Evolutionary conservation across 108 stramenopile genomes (phyloP), one percentile per base, ranked within the genome.

Genomic region (Aurantiochytrium sp.): DNA sequence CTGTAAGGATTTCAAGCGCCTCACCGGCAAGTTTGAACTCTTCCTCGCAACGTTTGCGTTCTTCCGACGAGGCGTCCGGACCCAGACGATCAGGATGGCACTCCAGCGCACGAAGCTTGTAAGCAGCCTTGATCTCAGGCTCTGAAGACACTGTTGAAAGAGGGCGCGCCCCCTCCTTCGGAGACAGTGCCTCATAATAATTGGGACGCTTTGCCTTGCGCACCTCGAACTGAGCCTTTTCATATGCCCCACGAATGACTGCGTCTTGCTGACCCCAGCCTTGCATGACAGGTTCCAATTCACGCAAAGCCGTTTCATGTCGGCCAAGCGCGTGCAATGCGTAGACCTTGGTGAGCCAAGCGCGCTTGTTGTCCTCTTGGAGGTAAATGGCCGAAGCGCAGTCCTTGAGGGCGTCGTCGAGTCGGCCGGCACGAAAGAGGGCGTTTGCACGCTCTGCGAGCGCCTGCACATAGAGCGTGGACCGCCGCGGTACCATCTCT

Each of bases 111-210:
- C 91, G 83, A 10, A 58, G 69, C 44, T 93, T 92, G 91, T 95
- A 95, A 23, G 92, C 92, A 73, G 90, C 92, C 73, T 94, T 94
- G 88, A 95, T 95, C 89, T 95, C 95, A 43, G 89, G 92, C 76
- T 89, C 92, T 21, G 91, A 89, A 14, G 93, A 93, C 23, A 93
- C 60, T 35, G 76, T 6, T 18, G 49, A 25, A 18, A 83, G 51
- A 8, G 64, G 14, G 45, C 51, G 76, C 45, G n/a, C 49, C 0
- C 76, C 76, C 0, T 76, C 18, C 2, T 91, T 73, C 4, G 93
- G 89, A 12, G 87, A 90, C 51, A 95, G 87, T 5, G 93, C 18
- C 16, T 89, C 44, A 88, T 95, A 95, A 73, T 89, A 94, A 57
- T 94, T 91, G 23, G 91, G 89, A 16, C 95, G 93, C 19, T 90